phyloP scores from a whole-genome alignment of 2,329 filamentous ascomycete species.

The Cryphonectria nitschkei region DNA sequence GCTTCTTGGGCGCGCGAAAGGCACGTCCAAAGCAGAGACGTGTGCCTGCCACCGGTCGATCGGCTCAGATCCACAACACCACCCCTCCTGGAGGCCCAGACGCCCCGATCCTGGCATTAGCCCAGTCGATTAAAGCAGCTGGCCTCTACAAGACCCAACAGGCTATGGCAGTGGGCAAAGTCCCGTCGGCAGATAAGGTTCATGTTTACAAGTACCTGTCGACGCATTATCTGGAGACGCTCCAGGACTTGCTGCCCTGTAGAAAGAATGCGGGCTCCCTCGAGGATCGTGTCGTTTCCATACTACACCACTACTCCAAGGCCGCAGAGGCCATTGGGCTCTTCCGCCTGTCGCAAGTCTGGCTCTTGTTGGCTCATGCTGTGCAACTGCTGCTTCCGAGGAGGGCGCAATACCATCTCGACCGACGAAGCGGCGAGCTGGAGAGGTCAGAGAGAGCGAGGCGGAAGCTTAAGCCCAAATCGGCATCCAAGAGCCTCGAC shows the following conservation, averaged over 20 bases:
- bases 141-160: conserved; percentile 63
- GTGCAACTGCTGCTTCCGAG: conserved; percentile 57
- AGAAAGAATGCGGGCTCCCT: conserved; percentile 43
- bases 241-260: conserved; percentile 53
- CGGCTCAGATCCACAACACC: conserved; percentile 52
- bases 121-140: conserved; percentile 61
- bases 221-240: conserved; percentile 57
- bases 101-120: conserved; percentile 54
- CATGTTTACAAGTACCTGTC: conserved; percentile 61
- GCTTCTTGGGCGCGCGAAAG: conserved; percentile 57
- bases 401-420: conserved; percentile 61
- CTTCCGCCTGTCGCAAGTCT: conserved; percentile 66
- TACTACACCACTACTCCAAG: conserved; percentile 60
- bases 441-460: conserved; percentile 23
- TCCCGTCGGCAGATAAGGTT: conserved; percentile 53
- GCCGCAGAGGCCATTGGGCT: conserved; percentile 60
- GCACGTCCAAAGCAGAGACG: conserved; percentile 47
- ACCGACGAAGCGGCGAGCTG: conserved; percentile 50
- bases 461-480: conserved; percentile 20
- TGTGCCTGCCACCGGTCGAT: conserved; percentile 48
- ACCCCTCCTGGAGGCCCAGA: conserved; percentile 55
- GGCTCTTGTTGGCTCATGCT: conserved; percentile 63
- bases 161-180: conserved; percentile 63
- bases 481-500: neutral
- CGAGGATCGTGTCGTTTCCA: conserved; percentile 50